These are phyloP conservation scores for Candida michaelii DNA, from an alignment of 805 yeast species.

Conservation along the genomic window DNA sequence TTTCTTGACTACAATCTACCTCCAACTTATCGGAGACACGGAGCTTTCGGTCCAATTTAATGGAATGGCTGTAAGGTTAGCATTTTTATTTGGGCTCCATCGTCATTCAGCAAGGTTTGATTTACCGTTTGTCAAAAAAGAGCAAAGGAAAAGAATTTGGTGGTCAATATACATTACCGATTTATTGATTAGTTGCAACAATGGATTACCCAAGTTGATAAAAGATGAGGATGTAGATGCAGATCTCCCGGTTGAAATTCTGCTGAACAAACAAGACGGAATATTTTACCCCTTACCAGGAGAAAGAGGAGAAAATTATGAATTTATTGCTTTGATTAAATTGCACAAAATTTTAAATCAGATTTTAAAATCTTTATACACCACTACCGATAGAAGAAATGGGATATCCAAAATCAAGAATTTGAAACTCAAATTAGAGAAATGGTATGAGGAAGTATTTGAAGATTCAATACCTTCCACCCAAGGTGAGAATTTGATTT, in stretches of 20 bases:
- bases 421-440: background rate
- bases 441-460: constrained; percentile 5
- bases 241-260: constrained; percentile 4
- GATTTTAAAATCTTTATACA: constrained; percentile 4
- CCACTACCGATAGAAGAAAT: constrained; percentile 5
- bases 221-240: constrained; percentile 23
- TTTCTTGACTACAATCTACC: background rate
- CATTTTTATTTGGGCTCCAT: constrained; percentile 5
- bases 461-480: background rate
- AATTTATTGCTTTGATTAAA: constrained; percentile 4
- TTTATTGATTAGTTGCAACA: constrained; percentile 19
- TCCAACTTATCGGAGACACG: constrained; percentile 6
- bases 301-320: constrained; percentile 4
- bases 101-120: constrained; percentile 6
- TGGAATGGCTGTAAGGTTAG: constrained; percentile 6
- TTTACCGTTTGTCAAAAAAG: constrained; percentile 3
- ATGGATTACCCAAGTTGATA: constrained; percentile 42
- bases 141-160: constrained; percentile 8
- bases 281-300: constrained; percentile 5
- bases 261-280: background rate
- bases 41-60: constrained; percentile 5
- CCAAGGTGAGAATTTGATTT: background rate
- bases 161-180: constrained; percentile 6
- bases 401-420: constrained; percentile 2
- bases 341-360: constrained; percentile 1